These are phyloP conservation scores for Coriolopsis trogii DNA, from an alignment of 1,284 basidiomycete species.

Conservation along the genomic window DNA sequence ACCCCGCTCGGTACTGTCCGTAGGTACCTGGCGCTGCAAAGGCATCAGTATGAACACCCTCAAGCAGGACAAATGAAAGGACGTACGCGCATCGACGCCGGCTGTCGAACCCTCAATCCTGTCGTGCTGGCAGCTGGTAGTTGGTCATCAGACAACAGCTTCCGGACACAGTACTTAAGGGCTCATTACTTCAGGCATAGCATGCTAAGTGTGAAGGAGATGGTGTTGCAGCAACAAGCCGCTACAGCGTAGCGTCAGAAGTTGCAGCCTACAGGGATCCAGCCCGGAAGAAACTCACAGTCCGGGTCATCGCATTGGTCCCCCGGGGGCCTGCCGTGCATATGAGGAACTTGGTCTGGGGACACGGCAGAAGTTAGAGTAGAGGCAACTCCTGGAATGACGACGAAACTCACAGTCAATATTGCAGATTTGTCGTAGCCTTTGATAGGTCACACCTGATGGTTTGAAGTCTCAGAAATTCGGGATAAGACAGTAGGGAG, in stretches of 20 bases:
- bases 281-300: not conserved
- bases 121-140: not conserved
- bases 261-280: not conserved
- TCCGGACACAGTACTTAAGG: not conserved
- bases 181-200: not conserved
- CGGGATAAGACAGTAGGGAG: not conserved
- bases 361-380: not conserved
- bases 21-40: too few relatives aligned
- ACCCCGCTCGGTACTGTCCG: too few relatives aligned
- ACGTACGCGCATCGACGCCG: too few relatives aligned
- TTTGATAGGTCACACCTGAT: conserved; percentile 23
- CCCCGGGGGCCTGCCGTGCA: not conserved
- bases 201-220: not conserved
- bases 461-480: not conserved
- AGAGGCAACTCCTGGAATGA: too few relatives aligned
- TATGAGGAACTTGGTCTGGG: not conserved
- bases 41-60: too few relatives aligned
- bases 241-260: not conserved
- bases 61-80: too few relatives aligned
- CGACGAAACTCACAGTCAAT: conserved; percentile 17
- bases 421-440: conserved; percentile 23
- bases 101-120: too few relatives aligned
- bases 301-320: not conserved
- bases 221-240: not conserved
- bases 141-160: too few relatives aligned